A percentile compares a stretch with the other conserved stretches of the same genome.
Evolutionary conservation across 208 protist species (phyloP).

Genomic region (Leishmania amazonensis): DNA sequence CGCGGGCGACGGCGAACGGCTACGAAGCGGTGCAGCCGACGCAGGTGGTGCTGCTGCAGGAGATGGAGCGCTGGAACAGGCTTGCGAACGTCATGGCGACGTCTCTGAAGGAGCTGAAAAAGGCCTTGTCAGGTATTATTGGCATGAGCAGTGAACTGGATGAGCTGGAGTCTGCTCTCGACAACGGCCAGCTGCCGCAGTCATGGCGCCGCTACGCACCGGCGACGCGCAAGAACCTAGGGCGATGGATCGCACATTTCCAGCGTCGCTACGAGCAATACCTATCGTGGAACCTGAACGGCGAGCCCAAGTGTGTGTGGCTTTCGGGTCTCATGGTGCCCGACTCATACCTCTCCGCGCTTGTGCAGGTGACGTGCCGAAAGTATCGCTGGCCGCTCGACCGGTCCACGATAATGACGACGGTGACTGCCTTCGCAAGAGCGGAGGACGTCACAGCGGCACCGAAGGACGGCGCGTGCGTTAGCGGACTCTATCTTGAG

Average conservation of each 20-base stretch:
- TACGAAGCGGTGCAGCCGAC: conserved; percentile 87
- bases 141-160: conserved; percentile 98
- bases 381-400: conserved; percentile 98
- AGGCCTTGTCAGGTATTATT: conserved; percentile 96
- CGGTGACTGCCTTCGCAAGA: conserved; percentile 86
- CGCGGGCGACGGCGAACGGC: conserved; percentile 56
- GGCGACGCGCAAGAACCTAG: conserved; percentile 95
- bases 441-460: conserved; percentile 74
- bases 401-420: conserved; percentile 95
- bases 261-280: conserved; percentile 94
- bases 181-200: conserved; percentile 95
- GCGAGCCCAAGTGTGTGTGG: conserved; percentile 98
- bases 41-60: conserved; percentile 98
- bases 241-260: conserved; percentile 97
- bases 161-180: conserved; percentile 90
- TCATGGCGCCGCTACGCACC: conserved; percentile 95
- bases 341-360: conserved; percentile 97
- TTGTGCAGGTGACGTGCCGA: conserved; percentile 98
- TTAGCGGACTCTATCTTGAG: conserved; percentile 97
- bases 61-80: conserved; percentile 98
- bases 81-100: conserved; percentile 91
- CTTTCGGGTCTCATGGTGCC: conserved; percentile 99
- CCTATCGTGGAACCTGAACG: conserved; percentile 92
- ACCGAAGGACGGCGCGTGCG: conserved; percentile 96
- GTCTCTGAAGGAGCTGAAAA: conserved; percentile 95